Percentiles rank a stretch among this genome's conserved stretches.
These are phyloP conservation scores for Crithidia bombi DNA, from an alignment of 208 protist species.

Conservation along the genomic window DNA sequence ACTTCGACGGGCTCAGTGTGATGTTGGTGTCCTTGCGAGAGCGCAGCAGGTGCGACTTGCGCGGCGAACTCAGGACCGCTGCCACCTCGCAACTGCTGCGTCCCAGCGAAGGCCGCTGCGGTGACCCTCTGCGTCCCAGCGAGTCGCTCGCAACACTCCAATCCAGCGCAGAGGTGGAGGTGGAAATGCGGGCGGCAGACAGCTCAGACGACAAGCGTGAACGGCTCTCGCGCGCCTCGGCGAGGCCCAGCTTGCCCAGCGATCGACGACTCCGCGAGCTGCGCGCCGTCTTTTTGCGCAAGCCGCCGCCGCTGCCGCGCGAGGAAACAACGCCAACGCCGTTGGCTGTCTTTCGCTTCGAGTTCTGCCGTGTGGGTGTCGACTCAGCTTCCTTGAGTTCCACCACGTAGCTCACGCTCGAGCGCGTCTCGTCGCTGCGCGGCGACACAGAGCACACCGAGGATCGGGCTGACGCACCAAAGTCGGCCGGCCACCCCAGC, in stretches of 20 bases:
- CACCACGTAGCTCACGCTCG: constrained; percentile 4
- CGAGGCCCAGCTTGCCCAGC: constrained; percentile 26
- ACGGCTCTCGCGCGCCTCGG: constrained; percentile 34
- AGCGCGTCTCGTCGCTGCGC: constrained; percentile 12
- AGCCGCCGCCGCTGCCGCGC: constrained; percentile 5
- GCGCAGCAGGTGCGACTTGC: constrained; percentile 20
- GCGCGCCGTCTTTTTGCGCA: constrained; percentile 14
- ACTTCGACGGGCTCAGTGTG: not conserved
- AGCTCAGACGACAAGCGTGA: constrained; percentile 32
- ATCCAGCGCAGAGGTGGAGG: not conserved
- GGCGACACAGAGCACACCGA: constrained; percentile 20
- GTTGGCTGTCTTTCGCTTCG: not conserved
- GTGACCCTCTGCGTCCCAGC: not conserved
- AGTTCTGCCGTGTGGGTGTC: constrained; percentile 12
- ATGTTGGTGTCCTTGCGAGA: constrained; percentile 11
- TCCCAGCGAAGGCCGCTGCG: constrained; percentile 18
- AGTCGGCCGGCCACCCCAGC: constrained; percentile 24
- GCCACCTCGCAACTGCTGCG: constrained; percentile 18
- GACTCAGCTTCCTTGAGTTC: constrained; percentile 3
- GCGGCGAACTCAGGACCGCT: not conserved
- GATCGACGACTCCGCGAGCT: constrained; percentile 6
- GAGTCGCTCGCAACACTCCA: not conserved
- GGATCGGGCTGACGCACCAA: constrained; percentile 10
- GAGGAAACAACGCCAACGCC: constrained; percentile 1
- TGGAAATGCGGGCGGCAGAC: constrained; percentile 13